Evolutionary conservation across 352 stramenopile genomes (phyloP).

Genomic region (Phytophthora pistaciae): DNA sequence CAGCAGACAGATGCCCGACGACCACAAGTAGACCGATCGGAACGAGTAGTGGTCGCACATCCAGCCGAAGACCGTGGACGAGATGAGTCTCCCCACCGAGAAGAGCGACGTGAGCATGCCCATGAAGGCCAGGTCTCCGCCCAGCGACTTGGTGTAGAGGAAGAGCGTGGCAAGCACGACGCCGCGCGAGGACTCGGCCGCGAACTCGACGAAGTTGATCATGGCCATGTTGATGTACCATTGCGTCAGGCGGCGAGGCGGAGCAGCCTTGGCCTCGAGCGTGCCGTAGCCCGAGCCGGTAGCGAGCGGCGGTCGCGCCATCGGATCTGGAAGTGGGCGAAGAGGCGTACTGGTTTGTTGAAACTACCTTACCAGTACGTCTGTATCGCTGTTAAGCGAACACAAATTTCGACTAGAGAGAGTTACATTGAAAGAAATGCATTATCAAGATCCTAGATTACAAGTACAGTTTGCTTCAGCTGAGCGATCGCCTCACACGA

Average conservation of each 20-base stretch:
- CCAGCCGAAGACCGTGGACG: constrained; percentile 79
- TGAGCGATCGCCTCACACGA: background rate
- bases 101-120: constrained; percentile 79
- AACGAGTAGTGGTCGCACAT: constrained; percentile 84
- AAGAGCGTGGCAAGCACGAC: constrained; percentile 83
- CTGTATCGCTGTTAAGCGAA: background rate
- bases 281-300: constrained; percentile 30
- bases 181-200: constrained; percentile 73
- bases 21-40: constrained; percentile 78
- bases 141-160: constrained; percentile 81
- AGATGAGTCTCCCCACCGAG: constrained; percentile 76
- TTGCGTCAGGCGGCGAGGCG: constrained; percentile 40
- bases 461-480: background rate
- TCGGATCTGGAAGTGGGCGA: background rate
- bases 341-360: background rate
- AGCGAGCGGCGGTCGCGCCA: background rate
- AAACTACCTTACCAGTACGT: too few species aligned
- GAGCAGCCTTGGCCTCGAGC: constrained; percentile 19
- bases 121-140: constrained; percentile 76
- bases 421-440: background rate
- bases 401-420: background rate
- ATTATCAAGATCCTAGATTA: background rate
- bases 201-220: constrained; percentile 86
- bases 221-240: constrained; percentile 80
- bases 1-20: constrained; percentile 64